These are phyloP conservation scores for Aspergillus bertholletiae DNA, from an alignment of 495 filamentous ascomycete species.

Conservation along the genomic window DNA sequence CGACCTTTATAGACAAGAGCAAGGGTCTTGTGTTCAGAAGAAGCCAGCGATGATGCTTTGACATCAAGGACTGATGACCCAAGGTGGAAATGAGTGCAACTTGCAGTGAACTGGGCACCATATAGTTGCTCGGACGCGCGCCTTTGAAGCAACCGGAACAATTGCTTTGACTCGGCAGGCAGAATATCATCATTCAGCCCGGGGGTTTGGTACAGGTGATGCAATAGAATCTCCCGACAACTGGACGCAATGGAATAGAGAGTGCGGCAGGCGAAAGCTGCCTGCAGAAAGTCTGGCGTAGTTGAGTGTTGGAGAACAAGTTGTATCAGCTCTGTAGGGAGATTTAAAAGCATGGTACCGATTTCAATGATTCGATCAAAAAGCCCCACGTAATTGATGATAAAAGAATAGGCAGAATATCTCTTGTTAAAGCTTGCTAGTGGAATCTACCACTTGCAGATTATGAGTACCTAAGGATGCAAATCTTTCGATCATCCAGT, in stretches of 20 bases:
- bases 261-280: slow-evolving; percentile 26
- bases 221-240: slow-evolving; percentile 44
- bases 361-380: neutral
- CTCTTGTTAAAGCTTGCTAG: neutral
- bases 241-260: slow-evolving; percentile 87
- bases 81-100: slow-evolving; percentile 23
- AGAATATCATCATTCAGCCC: slow-evolving; percentile 17
- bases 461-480: neutral
- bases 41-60: slow-evolving; percentile 26
- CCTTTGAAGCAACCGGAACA: slow-evolving; percentile 26
- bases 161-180: slow-evolving; percentile 14
- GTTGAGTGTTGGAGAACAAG: slow-evolving; percentile 33
- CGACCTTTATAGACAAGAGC: slow-evolving; percentile 25
- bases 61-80: slow-evolving; percentile 20
- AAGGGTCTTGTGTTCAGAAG: slow-evolving; percentile 2
- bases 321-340: slow-evolving; percentile 40
- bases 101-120: slow-evolving; percentile 27
- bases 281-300: slow-evolving; percentile 32
- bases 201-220: slow-evolving; percentile 34
- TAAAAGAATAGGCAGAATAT: neutral
- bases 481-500: neutral
- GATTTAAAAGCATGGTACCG: slow-evolving; percentile 28
- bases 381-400: neutral
- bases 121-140: slow-evolving; percentile 26
- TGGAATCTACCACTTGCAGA: neutral